Percentiles rank a stretch among this genome's conserved stretches.
phyloP scores from a whole-genome alignment of 371 early-diverging fungal species.

The Lichtheimia ornata region DNA sequence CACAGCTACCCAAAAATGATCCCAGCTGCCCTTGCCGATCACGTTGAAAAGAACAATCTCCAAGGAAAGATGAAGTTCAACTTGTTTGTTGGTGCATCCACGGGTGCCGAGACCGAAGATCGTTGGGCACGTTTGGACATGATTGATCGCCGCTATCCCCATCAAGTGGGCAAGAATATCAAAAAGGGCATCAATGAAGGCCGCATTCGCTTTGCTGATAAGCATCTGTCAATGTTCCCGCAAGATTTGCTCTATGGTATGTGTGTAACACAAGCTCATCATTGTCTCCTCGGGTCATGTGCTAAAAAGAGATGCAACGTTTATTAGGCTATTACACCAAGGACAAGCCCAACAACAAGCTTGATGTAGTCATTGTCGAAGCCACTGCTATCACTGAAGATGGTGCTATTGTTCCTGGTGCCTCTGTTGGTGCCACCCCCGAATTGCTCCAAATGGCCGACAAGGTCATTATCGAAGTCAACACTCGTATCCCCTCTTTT shows the following conservation, averaged over 20 bases:
- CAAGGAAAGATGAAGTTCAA: conserved; percentile 58
- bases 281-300: conserved; percentile 2
- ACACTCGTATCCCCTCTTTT: conserved; percentile 53
- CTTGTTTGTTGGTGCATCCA: conserved; percentile 53
- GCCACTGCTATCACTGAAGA: conserved; percentile 57
- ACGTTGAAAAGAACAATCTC: conserved; percentile 53
- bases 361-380: conserved; percentile 55
- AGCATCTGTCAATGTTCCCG: conserved; percentile 59
- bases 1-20: conserved; percentile 55
- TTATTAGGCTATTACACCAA: conserved; percentile 43
- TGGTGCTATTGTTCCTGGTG: conserved; percentile 56
- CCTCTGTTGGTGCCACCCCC: conserved; percentile 55
- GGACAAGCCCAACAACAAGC: conserved; percentile 43
- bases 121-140: conserved; percentile 49
- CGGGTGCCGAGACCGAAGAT: conserved; percentile 53
- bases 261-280: neutral
- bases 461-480: conserved; percentile 55
- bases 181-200: conserved; percentile 55
- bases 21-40: conserved; percentile 50
- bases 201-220: conserved; percentile 56
- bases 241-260: conserved; percentile 53
- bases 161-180: conserved; percentile 54
- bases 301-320: neutral
- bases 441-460: conserved; percentile 56
- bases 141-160: conserved; percentile 58